phyloP scores from a whole-genome alignment of 2,329 filamentous ascomycete species.

The Aphanoascus verrucosus region DNA sequence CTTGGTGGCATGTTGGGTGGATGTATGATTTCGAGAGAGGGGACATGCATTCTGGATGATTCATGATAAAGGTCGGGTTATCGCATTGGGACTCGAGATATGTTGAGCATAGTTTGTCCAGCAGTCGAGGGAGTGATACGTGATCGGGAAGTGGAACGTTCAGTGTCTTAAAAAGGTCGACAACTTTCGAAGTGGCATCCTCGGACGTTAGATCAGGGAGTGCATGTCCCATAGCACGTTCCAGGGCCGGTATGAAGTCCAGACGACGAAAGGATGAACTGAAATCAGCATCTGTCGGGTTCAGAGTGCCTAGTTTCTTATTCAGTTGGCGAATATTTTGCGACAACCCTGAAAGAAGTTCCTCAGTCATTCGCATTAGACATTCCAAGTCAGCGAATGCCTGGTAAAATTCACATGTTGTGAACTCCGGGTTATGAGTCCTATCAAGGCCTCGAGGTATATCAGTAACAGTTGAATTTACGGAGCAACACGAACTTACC shows the following conservation, averaged over 20 bases:
- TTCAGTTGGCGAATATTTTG: conserved; percentile 41
- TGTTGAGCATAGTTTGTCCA: conserved; percentile 65
- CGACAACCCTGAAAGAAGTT: conserved; percentile 53
- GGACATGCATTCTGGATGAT: conserved; percentile 84
- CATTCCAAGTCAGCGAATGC: conserved; percentile 67
- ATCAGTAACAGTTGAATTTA: conserved; percentile 12
- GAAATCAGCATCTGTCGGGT: conserved; percentile 47
- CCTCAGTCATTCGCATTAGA: conserved; percentile 65
- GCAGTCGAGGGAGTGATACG: conserved; percentile 55
- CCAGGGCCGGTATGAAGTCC: conserved; percentile 72
- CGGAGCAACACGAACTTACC: conserved; percentile 35
- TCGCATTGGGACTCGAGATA: conserved; percentile 70
- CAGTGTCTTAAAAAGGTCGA: conserved; percentile 44
- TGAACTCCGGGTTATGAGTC: conserved; percentile 95
- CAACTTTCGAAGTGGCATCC: conserved; percentile 50
- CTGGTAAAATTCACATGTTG: conserved; percentile 93
- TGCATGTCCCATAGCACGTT: conserved; percentile 52
- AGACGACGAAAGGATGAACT: conserved; percentile 50
- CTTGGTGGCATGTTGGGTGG: conserved; percentile 57
- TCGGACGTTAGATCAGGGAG: conserved; percentile 52
- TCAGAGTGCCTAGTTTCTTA: conserved; percentile 31
- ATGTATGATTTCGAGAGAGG: conserved; percentile 80
- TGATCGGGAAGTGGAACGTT: conserved; percentile 41
- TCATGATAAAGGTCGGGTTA: conserved; percentile 69
- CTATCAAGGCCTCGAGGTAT: conserved; percentile 52